Conservation (phyloP, 2,329 filamentous ascomycete species). For the Phialemoniopsis sp. region DNA sequence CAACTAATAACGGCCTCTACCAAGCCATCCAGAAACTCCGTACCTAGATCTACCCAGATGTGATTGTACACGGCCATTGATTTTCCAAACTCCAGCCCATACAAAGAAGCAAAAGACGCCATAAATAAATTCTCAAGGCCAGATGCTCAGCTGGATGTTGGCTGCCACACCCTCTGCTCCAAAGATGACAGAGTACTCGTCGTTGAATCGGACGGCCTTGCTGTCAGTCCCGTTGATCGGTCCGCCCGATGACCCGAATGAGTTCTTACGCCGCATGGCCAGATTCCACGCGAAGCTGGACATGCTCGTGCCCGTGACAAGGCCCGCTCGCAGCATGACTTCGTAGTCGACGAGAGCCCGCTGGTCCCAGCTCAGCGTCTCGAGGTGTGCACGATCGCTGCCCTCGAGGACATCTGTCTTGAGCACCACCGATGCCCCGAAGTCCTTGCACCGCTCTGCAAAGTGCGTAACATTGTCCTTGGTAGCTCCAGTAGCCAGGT, state of each 20-base stretch:
- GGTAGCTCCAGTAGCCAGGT: constrained; percentile 36
- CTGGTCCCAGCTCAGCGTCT: constrained; percentile 40
- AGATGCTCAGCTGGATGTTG: constrained; percentile 13
- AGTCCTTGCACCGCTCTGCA: constrained; percentile 23
- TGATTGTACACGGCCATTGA: too few species aligned
- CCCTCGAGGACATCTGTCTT: constrained; percentile 36
- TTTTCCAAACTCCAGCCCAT: neutral
- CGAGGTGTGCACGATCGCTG: constrained; percentile 25
- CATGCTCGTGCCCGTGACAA: constrained; percentile 37
- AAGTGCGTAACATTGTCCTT: constrained; percentile 28
- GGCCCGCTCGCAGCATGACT: constrained; percentile 35
- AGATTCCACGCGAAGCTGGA: constrained; percentile 43
- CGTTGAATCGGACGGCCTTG: constrained; percentile 22
- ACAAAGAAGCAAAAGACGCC: neutral
- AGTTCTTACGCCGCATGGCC: constrained; percentile 30
- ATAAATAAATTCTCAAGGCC: constrained; percentile 14
- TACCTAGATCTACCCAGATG: too few species aligned
- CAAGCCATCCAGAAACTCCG: too few species aligned
- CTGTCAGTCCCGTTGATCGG: constrained; percentile 5
- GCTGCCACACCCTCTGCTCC: constrained; percentile 12
- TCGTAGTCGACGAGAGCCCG: constrained; percentile 46
- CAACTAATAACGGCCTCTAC: too few species aligned
- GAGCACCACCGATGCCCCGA: constrained; percentile 31
- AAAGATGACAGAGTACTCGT: constrained; percentile 24
- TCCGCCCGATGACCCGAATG: constrained; percentile 12